Conservation (phyloP, 2,329 filamentous ascomycete genomes). For the Aaosphaeria arxii region DNA sequence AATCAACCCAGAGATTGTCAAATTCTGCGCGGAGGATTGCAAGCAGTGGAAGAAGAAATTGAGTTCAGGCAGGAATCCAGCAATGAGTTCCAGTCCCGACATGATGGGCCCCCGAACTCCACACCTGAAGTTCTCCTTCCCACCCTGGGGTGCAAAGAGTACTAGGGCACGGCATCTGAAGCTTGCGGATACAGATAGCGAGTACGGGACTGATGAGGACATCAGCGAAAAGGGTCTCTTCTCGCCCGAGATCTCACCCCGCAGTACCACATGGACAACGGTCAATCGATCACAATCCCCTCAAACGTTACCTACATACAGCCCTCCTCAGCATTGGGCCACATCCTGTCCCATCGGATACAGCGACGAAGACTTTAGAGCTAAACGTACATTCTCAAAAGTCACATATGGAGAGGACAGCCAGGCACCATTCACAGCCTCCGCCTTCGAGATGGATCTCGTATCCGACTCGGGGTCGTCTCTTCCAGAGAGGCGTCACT, state of each 20-base stretch:
- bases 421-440: not conserved
- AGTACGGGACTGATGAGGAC: constrained; percentile 42
- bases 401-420: constrained; percentile 10
- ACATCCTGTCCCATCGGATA: constrained; percentile 12
- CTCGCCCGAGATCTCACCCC: constrained; percentile 41
- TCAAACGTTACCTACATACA: constrained; percentile 8
- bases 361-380: constrained; percentile 5
- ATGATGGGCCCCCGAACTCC: constrained; percentile 7
- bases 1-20: constrained; percentile 39
- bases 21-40: constrained; percentile 35
- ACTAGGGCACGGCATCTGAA: constrained; percentile 8
- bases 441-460: not conserved
- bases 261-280: constrained; percentile 39
- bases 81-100: constrained; percentile 2
- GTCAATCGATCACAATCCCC: constrained; percentile 36
- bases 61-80: constrained; percentile 9
- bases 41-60: constrained; percentile 31
- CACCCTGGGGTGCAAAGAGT: constrained; percentile 10
- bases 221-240: constrained; percentile 32
- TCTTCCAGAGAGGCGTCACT: not conserved
- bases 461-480: not conserved
- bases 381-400: constrained; percentile 29
- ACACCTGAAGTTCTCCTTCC: constrained; percentile 9
- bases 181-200: constrained; percentile 31
- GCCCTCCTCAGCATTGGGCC: constrained; percentile 8